Conservation (phyloP, 202 grass and related monocot species). For the Panicum virgatum region DNA sequence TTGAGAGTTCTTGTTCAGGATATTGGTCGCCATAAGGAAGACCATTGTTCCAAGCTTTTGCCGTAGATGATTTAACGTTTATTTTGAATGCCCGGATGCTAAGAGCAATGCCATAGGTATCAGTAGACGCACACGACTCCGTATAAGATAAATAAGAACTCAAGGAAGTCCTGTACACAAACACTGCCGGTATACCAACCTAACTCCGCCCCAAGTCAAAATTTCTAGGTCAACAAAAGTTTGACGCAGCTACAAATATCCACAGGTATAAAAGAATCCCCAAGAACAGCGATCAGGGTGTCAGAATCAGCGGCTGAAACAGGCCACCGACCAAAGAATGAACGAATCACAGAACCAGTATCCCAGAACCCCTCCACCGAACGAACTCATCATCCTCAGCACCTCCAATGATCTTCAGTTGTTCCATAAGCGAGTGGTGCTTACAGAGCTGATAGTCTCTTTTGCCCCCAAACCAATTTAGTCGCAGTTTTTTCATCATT, state of each 20-base stretch:
- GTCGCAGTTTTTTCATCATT: background rate
- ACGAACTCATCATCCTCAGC: background rate
- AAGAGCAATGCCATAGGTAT: no score
- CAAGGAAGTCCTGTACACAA: no score
- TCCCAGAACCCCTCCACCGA: background rate
- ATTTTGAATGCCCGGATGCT: no score
- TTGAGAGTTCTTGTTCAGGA: no score
- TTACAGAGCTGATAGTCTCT: no score
- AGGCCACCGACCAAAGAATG: constrained; percentile 48
- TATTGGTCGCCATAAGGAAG: no score
- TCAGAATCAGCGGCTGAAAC: constrained; percentile 41
- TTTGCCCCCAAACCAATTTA: background rate
- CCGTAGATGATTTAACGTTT: no score
- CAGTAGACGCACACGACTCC: no score
- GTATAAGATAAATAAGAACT: no score
- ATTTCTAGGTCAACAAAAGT: constrained; percentile 39
- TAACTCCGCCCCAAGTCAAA: constrained; percentile 4
- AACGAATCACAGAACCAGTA: constrained; percentile 22
- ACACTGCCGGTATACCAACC: no score
- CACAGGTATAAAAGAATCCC: constrained; percentile 40
- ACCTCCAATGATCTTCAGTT: background rate
- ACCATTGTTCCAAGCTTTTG: no score
- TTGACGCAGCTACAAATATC: constrained; percentile 38
- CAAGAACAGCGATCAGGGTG: constrained; percentile 3
- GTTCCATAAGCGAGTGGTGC: constrained; percentile 10